A percentile compares a stretch with the other conserved stretches of the same genome.
phyloP scores from a whole-genome alignment of 805 yeast genomes.

The Yarrowia sp. region DNA sequence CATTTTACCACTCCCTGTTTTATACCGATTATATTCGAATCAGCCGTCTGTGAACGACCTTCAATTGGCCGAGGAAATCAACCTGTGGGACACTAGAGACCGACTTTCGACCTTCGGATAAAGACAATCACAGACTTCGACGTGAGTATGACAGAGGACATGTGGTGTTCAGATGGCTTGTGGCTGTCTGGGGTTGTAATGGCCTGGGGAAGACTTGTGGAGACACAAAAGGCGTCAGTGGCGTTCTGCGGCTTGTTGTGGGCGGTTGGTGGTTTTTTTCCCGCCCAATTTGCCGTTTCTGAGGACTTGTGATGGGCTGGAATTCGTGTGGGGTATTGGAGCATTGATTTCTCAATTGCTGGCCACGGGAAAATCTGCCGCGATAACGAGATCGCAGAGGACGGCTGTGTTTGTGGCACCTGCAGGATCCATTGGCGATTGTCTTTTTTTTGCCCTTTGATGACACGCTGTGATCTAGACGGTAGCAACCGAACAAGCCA shows the following conservation, averaged over 20 bases:
- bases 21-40: conserved; percentile 7
- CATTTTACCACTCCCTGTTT: conserved; percentile 24
- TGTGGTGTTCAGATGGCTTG: background rate
- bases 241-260: too few species aligned
- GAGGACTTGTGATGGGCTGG: background rate
- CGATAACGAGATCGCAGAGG: background rate
- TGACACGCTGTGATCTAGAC: too few species aligned
- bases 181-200: too few species aligned
- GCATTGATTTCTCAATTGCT: background rate
- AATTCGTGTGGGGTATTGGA: background rate
- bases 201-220: too few species aligned
- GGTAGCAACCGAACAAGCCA: too few species aligned
- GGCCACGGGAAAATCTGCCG: background rate
- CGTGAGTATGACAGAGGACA: background rate
- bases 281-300: background rate
- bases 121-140: background rate
- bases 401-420: background rate
- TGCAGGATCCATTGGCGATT: too few species aligned
- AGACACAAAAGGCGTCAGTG: too few species aligned
- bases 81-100: conserved; percentile 20
- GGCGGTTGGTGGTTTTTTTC: background rate
- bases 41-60: conserved; percentile 2
- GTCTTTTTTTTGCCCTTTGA: too few species aligned
- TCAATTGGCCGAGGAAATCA: conserved; percentile 9
- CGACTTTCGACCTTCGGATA: background rate